Evolutionary conservation across 2,329 filamentous ascomycete species (phyloP), one percentile per base, ranked within the genome.

Genomic region (Aspergillus sp.): DNA sequence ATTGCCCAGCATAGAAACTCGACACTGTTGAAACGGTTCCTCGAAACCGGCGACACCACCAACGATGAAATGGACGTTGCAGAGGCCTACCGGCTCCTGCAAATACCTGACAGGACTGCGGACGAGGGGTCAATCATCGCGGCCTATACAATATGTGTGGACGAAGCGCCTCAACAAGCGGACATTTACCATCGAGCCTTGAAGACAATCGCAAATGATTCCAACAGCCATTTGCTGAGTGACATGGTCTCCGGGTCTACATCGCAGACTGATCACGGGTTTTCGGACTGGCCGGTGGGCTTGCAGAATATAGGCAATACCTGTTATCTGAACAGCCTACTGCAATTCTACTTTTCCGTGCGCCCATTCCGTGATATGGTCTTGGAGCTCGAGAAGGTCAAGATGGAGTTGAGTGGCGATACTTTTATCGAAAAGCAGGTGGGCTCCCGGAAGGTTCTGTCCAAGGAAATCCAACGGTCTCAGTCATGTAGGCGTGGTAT

Each of bases 231-330:
- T 8, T 30, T 57, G 17, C 45, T 65, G 20, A 52, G 45, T 25
- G 54, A 46, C 20, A 51, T 55, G 43, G 50, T 59, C 12, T 47
- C 52, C n/a, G 53, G 54, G 1, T 45, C 51, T 24, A 46, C 41
- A 11, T 39, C 39, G 3, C 51, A 57, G 24, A 39, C 52, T 13
- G 49, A 53, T 41, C 49, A 53, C 29, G 50, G 60, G 24, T 52
- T 47, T 37, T 57, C 61, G 29, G 67, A 74, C 17, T 78, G 84
- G 57, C 91, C 91, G 0, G 83, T 93, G 14, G 91, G 91, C 0
- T 71, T 96, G 4, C 74, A 79, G 42, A 98, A 96, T 47, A 93
- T 96, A 36, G 88, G 91, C 37, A 98, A 98, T 51, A 98, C 93
- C 0, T 98, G 91, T 57, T 98, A 98, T 51, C 71, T 98, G 34